These are phyloP conservation scores for Cylindrotheca closterium DNA, from an alignment of 108 stramenopile species.

Conservation along the genomic window DNA sequence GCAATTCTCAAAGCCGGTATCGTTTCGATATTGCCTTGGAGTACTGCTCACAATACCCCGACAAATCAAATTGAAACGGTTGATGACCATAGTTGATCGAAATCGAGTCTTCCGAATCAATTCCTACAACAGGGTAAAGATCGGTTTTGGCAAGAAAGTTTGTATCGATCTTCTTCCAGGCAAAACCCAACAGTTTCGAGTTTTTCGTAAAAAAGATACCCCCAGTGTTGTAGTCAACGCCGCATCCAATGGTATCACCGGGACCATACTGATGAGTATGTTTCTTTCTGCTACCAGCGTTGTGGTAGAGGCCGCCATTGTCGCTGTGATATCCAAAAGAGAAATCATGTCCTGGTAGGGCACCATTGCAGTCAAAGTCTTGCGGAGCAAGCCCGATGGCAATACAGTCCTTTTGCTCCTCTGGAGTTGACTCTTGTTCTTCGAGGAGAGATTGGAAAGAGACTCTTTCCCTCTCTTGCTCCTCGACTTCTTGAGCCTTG, in stretches of 20 bases:
- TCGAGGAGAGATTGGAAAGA: no score
- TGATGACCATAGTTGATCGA: not conserved
- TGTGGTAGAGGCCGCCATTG: not conserved
- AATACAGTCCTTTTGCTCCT: not conserved
- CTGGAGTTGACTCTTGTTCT: not conserved
- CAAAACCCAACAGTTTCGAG: constrained; percentile 1
- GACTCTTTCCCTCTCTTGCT: not conserved
- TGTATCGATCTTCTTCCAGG: not conserved
- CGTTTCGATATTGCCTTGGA: not conserved
- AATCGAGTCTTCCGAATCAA: not conserved
- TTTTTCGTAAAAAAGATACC: constrained; percentile 4
- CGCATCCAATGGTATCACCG: not conserved
- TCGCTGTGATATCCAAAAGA: constrained; percentile 5
- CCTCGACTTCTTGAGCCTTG: not conserved
- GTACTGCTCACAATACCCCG: not conserved
- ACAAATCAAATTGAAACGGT: not conserved
- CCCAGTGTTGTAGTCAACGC: not conserved
- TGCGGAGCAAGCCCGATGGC: not conserved
- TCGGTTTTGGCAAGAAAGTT: constrained; percentile 1
- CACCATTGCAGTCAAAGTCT: not conserved
- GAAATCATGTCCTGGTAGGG: not conserved
- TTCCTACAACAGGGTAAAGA: constrained; percentile 3
- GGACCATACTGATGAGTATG: constrained; percentile 1
- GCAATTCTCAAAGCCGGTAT: not conserved
- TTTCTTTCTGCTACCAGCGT: not conserved